Percentiles rank a stretch among this genome's conserved stretches.
phyloP scores from a whole-genome alignment of 345 rosid species.

The Lagerstroemia speciosa region DNA sequence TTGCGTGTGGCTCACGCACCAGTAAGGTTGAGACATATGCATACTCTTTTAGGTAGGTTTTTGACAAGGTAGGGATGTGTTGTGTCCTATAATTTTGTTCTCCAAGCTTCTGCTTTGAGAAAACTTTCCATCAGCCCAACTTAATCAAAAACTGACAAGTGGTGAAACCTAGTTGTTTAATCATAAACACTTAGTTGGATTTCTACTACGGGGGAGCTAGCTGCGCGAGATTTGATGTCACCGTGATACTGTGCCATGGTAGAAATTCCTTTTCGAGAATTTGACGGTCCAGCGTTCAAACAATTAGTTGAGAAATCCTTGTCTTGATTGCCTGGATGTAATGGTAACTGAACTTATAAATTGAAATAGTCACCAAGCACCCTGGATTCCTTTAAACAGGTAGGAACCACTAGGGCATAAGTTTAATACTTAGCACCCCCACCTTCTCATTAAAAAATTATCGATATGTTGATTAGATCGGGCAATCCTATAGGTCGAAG shows the following conservation, averaged over 20 bases:
- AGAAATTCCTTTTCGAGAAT: background rate
- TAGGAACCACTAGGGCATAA: too few species aligned
- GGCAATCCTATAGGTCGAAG: too few species aligned
- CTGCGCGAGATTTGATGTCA: background rate
- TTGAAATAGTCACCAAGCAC: too few species aligned
- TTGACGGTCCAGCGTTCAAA: background rate
- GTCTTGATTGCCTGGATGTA: too few species aligned
- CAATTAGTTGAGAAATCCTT: background rate
- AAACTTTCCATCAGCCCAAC: background rate
- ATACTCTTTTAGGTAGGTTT: background rate
- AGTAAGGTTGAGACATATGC: background rate
- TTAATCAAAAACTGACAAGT: too few species aligned
- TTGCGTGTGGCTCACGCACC: constrained; percentile 4
- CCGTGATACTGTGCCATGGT: background rate
- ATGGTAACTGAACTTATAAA: too few species aligned
- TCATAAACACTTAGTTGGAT: too few species aligned
- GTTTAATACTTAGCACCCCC: too few species aligned
- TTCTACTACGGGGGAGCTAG: background rate
- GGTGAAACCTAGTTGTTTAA: too few species aligned
- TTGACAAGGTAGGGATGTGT: background rate
- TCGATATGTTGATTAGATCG: too few species aligned
- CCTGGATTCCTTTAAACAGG: too few species aligned
- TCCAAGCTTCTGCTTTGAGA: background rate
- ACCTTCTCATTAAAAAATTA: too few species aligned
- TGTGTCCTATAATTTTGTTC: background rate